Percentiles rank a stretch among this genome's conserved stretches.
Evolutionary conservation across 164 flowering plant genomes (phyloP).

Genomic region (grape (Vitis vinifera)): ASM3070453v1 NC_081815.1:3833501-3834000

Average conservation of each 20-base stretch:
- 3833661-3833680: too few species aligned
- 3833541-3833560: not conserved
- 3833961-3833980: not conserved
- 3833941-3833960: not conserved
- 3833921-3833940: not conserved
- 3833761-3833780: not conserved
- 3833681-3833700: too few species aligned
- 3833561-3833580: too few species aligned
- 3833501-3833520: not conserved
- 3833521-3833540: not conserved
- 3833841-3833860: not conserved
- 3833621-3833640: too few species aligned
- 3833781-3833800: not conserved
- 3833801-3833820: not conserved
- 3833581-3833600: too few species aligned
- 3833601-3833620: too few species aligned
- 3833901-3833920: not conserved
- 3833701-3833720: too few species aligned
- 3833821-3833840: not conserved
- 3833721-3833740: not conserved
- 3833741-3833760: not conserved
- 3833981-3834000: too few species aligned
- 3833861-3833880: not conserved
- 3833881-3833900: not conserved
- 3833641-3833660: too few species aligned